Conservation (phyloP, 2,329 filamentous ascomycete genomes). For the Paecilomyces sp. region DNA sequence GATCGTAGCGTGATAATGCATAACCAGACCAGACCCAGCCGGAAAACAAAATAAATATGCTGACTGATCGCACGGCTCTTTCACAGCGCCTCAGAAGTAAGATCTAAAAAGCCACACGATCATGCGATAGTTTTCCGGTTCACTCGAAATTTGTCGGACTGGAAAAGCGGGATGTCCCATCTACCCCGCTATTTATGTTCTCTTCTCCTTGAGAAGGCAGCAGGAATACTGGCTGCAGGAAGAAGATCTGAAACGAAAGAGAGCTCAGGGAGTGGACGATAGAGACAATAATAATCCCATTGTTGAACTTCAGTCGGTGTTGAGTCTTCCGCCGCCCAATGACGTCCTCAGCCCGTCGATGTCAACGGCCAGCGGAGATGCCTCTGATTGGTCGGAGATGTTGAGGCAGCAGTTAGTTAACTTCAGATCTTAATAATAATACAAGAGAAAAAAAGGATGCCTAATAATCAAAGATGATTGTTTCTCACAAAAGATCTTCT, state of each 20-base stretch:
- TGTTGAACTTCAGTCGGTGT: background rate
- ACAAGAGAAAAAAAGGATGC: background rate
- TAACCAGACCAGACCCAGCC: background rate
- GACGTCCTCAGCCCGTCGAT: slow-evolving; percentile 8
- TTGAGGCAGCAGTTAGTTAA: background rate
- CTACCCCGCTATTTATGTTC: background rate
- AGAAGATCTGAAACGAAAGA: background rate
- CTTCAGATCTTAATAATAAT: background rate
- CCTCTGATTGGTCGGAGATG: background rate
- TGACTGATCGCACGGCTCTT: background rate
- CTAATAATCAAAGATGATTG: background rate
- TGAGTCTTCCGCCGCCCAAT: slow-evolving; percentile 15
- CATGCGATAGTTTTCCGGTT: background rate
- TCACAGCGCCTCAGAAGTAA: background rate
- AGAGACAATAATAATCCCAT: background rate
- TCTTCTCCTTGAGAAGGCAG: background rate
- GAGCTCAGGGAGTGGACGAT: background rate
- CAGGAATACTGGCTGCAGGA: background rate
- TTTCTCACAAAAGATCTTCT: background rate
- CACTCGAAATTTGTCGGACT: background rate
- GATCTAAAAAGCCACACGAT: background rate
- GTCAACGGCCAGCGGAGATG: background rate
- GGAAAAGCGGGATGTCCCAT: background rate
- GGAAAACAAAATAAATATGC: background rate
- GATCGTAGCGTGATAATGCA: background rate